Conservation (phyloP, 805 yeast genomes). For the Kazachstania psychrophila region DNA sequence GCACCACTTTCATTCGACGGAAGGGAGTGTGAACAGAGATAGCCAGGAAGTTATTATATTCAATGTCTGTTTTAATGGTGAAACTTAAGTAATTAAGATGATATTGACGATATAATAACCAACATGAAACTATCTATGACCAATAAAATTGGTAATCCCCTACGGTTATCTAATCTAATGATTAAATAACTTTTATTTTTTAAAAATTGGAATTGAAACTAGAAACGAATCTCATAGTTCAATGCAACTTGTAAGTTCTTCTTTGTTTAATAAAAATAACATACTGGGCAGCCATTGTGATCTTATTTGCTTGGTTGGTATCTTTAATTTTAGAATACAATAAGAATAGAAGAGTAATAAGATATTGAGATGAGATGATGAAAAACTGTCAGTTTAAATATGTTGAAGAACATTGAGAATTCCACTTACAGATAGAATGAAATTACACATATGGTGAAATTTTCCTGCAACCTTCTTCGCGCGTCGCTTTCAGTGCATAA, state of each 20-base stretch:
- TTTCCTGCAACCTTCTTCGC: too few species aligned
- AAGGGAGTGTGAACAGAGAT: conserved; percentile 30
- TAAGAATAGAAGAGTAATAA: too few species aligned
- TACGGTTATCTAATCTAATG: conserved; percentile 9
- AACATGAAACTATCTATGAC: conserved; percentile 25
- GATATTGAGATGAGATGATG: too few species aligned
- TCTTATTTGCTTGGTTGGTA: conserved; percentile 16
- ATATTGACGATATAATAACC: conserved; percentile 2
- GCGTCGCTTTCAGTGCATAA: too few species aligned
- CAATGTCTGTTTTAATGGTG: conserved; percentile 7
- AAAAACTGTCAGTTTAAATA: too few species aligned
- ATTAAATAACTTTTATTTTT: background rate
- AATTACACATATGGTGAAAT: too few species aligned
- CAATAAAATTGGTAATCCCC: conserved; percentile 23
- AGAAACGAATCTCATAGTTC: conserved; percentile 3
- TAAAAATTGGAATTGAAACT: background rate
- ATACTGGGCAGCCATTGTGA: conserved; percentile 33
- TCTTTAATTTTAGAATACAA: too few species aligned
- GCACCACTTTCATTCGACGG: conserved; percentile 35
- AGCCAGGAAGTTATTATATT: conserved; percentile 15
- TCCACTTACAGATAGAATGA: too few species aligned
- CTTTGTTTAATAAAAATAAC: conserved; percentile 10
- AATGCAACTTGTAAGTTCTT: conserved; percentile 10
- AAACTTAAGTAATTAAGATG: conserved; percentile 1
- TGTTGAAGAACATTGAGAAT: too few species aligned